A percentile compares a stretch with the other conserved stretches of the same genome.
phyloP scores from a whole-genome alignment of 768 basidiomycete species.

The Boletus tomentosulus region DNA sequence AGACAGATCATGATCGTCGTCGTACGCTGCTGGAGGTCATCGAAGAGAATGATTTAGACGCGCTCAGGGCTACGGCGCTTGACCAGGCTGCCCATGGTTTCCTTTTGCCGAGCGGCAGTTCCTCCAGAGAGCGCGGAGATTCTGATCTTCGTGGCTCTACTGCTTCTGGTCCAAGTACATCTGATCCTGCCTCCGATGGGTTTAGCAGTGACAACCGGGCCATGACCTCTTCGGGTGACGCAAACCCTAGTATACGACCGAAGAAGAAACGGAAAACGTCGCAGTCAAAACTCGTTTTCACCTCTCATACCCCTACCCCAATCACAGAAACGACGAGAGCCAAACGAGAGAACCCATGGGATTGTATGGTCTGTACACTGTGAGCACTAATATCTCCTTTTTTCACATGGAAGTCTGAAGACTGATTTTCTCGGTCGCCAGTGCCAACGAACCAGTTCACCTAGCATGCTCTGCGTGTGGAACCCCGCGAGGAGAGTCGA shows the following conservation, averaged over 20 bases:
- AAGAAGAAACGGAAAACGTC: constrained; percentile 19
- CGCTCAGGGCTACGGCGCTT: constrained; percentile 40
- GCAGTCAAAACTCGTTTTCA: constrained; percentile 14
- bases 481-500: constrained; percentile 45
- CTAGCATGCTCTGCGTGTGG: constrained; percentile 62
- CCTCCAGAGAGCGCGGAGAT: constrained; percentile 3
- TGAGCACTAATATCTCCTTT: constrained; percentile 31
- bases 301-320: background rate
- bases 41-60: constrained; percentile 39
- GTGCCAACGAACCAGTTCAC: constrained; percentile 48
- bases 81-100: constrained; percentile 49
- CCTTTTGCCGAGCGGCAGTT: constrained; percentile 31
- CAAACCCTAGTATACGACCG: constrained; percentile 1
- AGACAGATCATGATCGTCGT: constrained; percentile 49
- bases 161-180: background rate
- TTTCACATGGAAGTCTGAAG: background rate
- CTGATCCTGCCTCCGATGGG: background rate
- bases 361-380: constrained; percentile 62
- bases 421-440: constrained; percentile 24
- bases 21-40: constrained; percentile 47
- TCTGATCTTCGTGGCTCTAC: background rate
- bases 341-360: constrained; percentile 42
- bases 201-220: background rate
- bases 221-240: background rate
- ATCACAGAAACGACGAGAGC: constrained; percentile 27